A percentile compares a stretch with the other conserved stretches of the same genome.
These are phyloP conservation scores for Kwoniella newhampshirensis DNA, from an alignment of 768 basidiomycete species.

Conservation along the genomic window DNA sequence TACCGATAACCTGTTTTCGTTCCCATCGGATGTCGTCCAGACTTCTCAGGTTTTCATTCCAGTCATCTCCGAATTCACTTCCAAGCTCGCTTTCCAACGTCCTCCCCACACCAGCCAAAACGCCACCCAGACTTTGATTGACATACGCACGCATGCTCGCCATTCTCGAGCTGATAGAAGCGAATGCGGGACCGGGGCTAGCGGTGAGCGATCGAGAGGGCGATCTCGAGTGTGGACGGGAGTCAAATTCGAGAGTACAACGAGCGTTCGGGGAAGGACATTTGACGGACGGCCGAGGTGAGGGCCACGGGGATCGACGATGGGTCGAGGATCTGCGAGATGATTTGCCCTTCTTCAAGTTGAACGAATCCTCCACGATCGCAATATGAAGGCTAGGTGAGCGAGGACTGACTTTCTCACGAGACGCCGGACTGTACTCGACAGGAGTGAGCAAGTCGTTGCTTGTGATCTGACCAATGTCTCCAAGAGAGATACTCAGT, in stretches of 20 bases:
- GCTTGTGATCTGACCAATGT: no score
- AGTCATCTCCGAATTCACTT: slow-evolving; percentile 37
- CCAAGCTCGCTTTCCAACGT: slow-evolving; percentile 43
- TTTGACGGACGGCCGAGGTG: not conserved
- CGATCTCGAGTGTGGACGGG: slow-evolving; percentile 1
- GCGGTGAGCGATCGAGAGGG: slow-evolving; percentile 4
- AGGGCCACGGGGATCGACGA: slow-evolving; percentile 25
- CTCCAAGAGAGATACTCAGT: no score
- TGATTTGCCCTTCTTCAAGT: no score
- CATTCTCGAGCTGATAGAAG: slow-evolving; percentile 33
- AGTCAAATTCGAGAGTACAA: slow-evolving; percentile 13
- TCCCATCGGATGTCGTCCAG: slow-evolving; percentile 4
- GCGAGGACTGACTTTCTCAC: no score
- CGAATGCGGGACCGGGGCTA: slow-evolving; percentile 26
- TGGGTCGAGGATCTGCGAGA: no score
- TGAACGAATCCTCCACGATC: no score
- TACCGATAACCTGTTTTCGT: no score
- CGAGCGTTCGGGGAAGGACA: slow-evolving; percentile 14
- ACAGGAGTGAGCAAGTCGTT: no score
- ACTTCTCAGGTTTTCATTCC: slow-evolving; percentile 13
- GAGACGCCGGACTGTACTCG: no score
- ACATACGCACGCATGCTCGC: slow-evolving; percentile 36
- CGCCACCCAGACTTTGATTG: slow-evolving; percentile 5
- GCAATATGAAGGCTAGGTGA: no score
- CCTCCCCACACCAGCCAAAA: slow-evolving; percentile 7